Base-by-base conservation (phyloP, 495 filamentous ascomycete genomes). In the Venustampulla echinocandica region DNA sequence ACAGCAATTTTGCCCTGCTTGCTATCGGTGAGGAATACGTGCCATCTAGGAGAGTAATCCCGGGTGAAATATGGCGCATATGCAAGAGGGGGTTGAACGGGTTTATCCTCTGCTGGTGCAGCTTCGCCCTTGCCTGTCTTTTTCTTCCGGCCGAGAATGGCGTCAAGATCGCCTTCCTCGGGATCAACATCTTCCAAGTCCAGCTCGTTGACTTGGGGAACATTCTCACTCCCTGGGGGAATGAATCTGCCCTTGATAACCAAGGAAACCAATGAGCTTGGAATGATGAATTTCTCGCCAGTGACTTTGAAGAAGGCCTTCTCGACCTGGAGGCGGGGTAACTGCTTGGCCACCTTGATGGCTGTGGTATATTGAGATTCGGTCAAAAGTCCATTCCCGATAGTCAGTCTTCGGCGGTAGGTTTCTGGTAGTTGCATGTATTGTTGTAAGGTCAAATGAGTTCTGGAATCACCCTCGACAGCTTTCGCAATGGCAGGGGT, bases 281-380 rank as follows among this genome's bases (percentile, higher is more conserved):
- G 90, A 11, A 87, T 93, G 60, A 97, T 83, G 61, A 80, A 85
- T 48, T 81, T 85, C 67, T 98, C 92, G 48, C 92, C 92, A 54
- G 85, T 82, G 41, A 98, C 92, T 71, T 98, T 98, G 78, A 98
- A 98, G 68, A 93, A 98, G 1, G 87, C 86, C 68, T 88, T 90
- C 61, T 88, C 87, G n/a, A 97, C 76, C 46, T 84, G 73, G 37
- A 97, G 69, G 35, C 75, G 71, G 0, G 92, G 92, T 10, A 98
- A 68, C 62, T 94, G 85, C 54, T 77, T 76, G 19, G 87, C 89
- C 33, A 95, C 80, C 34, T 64, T 59, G 42, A 94, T 67, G 22
- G 84, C 87, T 19, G 78, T 75, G 27, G 76, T 67, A 64, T 95
- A 95, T 60, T 95, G 80, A 41, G 75, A 63, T 42, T 86, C 81